Evolutionary conservation across 768 basidiomycete species (phyloP).

Genomic region (Lyophyllum decastes): DNA sequence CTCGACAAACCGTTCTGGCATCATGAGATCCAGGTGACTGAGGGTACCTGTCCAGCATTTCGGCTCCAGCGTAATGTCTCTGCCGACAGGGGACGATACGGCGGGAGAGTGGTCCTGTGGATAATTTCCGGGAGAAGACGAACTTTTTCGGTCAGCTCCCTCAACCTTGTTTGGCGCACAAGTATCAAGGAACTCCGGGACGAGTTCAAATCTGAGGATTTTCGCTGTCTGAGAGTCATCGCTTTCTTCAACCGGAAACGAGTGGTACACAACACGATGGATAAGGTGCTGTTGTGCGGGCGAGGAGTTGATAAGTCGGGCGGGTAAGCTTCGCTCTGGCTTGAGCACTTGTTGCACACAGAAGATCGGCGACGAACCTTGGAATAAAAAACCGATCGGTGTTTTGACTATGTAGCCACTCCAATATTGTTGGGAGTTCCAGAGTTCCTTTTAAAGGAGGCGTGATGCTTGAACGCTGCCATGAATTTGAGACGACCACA

Average conservation of each 20-base stretch:
- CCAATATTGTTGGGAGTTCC: conserved; percentile 40
- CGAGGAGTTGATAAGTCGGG: conserved; percentile 29
- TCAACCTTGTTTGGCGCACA: neutral
- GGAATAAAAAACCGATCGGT: conserved; percentile 47
- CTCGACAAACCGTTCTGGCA: conserved; percentile 54
- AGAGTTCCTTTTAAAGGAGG: conserved; percentile 49
- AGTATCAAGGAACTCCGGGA: conserved; percentile 19
- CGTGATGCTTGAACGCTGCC: conserved; percentile 36
- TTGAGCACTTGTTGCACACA: neutral
- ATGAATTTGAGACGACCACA: conserved; percentile 41
- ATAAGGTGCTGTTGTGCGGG: conserved; percentile 33
- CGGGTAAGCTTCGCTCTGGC: conserved; percentile 35
- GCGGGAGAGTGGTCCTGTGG: neutral
- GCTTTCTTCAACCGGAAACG: conserved; percentile 20
- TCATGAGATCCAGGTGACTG: conserved; percentile 46
- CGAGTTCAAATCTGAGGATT: conserved; percentile 42
- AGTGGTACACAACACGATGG: conserved; percentile 52
- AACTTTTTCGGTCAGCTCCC: neutral
- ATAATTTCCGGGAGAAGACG: neutral
- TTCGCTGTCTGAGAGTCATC: conserved; percentile 13
- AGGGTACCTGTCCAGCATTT: conserved; percentile 38
- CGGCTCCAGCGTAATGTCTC: conserved; percentile 12
- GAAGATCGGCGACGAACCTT: conserved; percentile 38
- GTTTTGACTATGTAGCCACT: conserved; percentile 40
- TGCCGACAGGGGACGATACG: neutral